Evolutionary conservation across 2,329 filamentous ascomycete species (phyloP), one percentile per base, ranked within the genome.

Genomic region (Colletotrichum abscissum): DNA sequence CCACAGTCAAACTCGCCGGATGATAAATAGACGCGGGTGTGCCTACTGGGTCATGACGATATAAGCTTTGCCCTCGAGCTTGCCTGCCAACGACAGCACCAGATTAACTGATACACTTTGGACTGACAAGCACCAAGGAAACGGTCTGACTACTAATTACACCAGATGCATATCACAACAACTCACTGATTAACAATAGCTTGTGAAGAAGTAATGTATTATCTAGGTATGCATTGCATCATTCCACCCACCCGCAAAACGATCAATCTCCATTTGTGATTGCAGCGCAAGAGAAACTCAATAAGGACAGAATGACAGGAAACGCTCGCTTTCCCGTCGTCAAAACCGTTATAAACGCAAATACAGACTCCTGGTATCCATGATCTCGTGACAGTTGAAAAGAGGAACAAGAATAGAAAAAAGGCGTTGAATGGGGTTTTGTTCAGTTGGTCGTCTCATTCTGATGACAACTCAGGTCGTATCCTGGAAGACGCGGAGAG

Each of bases 291-390:
- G 55, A 12, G 5, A 68, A 58, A 58, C 46, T 16, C 71, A 70
- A 60, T 66, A 71, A 62, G 67, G 70, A 73, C 70, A 73, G 70
- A n/a, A 63, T n/a, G 54, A 22, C 22, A 71, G 62, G 28, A 57
- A 73, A 66, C 49, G 67, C 67, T 73, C 67, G 60, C 67, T 57
- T 22, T 66, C 49, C 71, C 38, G 33, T 30, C 28, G 11, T 35
- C 46, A 33, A 42, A 33, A 8, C 19, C 42, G 19, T 49, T 5
- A 12, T 30, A 22, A 24, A 24, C 38, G 19, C 7, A 28, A 46
- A 46, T 59, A 1, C 30, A 46, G 63, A 74, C 67, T 42, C 68
- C 72, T 59, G 59, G 26, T 54, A 57, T 73, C 59, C 59, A 62
- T 73, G 59, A 33, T 56, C 26, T 71, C 67, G 14, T 62, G 14